Conservation (phyloP, 441 rosid species). For the Dalechampia spathulata region DNA sequence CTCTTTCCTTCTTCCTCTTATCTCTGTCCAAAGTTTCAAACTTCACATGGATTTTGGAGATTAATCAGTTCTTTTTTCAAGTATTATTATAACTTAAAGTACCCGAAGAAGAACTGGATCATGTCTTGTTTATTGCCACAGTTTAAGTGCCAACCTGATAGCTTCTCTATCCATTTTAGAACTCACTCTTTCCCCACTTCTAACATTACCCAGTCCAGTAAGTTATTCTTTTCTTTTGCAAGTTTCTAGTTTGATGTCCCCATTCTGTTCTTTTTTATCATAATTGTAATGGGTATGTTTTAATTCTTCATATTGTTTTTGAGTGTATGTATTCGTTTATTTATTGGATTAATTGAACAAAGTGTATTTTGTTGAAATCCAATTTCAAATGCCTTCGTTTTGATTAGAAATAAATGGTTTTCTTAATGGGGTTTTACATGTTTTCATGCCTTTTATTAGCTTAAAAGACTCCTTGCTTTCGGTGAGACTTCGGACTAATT, state of each 20-base stretch:
- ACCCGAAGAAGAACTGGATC: slow-evolving; percentile 16
- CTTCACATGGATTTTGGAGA: slow-evolving; percentile 6
- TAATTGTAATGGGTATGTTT: background rate
- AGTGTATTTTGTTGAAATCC: slow-evolving; percentile 1
- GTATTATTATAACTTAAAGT: background rate
- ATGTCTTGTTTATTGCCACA: slow-evolving; percentile 89
- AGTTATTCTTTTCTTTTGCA: slow-evolving; percentile 16
- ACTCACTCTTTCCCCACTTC: slow-evolving; percentile 26
- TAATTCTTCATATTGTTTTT: no score
- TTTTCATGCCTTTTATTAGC: background rate
- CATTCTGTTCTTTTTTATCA: background rate
- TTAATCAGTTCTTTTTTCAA: background rate
- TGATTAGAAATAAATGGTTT: slow-evolving; percentile 1
- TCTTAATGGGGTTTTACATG: background rate
- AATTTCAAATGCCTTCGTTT: slow-evolving; percentile 2
- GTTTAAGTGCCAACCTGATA: slow-evolving; percentile 86
- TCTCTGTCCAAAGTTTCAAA: no score
- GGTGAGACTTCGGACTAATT: background rate
- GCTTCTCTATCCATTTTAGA: slow-evolving; percentile 59
- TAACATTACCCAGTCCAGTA: slow-evolving; percentile 20
- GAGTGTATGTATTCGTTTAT: background rate
- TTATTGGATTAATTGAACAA: background rate
- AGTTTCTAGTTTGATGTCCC: background rate
- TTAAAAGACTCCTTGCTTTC: background rate
- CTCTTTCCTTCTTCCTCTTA: background rate